phyloP scores from a whole-genome alignment of 352 stramenopile species.

The Phytopythium ostracodes region DNA sequence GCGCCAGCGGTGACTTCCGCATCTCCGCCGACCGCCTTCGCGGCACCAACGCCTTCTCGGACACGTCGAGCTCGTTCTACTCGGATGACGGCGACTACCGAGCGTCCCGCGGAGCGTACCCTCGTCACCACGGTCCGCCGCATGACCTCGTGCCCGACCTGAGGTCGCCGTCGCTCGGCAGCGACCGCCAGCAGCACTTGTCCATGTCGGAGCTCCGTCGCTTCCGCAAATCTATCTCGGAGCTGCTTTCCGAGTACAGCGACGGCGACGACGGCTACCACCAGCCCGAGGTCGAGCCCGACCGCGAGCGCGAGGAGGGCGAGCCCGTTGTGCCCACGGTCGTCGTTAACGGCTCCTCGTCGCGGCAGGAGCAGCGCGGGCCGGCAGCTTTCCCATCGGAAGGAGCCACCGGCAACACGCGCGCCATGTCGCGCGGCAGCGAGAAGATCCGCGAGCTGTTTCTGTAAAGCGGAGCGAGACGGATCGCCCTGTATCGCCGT shows the following conservation, averaged over 20 bases:
- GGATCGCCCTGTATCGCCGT: no score
- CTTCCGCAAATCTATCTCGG: conserved; percentile 46
- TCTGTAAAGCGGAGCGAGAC: conserved; percentile 11
- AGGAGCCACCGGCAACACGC: conserved; percentile 9
- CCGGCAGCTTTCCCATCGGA: conserved; percentile 16
- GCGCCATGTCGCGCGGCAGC: conserved; percentile 16
- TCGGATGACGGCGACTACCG: conserved; percentile 25
- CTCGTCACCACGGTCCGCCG: conserved; percentile 18
- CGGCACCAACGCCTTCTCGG: conserved; percentile 11
- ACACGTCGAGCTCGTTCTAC: conserved; percentile 25
- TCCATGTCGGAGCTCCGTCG: conserved; percentile 26
- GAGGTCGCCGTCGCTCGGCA: conserved; percentile 4
- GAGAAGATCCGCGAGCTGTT: conserved; percentile 31
- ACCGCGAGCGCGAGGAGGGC: conserved; percentile 14
- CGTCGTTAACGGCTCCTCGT: not conserved
- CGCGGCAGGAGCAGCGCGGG: conserved; percentile 4
- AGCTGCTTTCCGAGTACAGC: conserved; percentile 64
- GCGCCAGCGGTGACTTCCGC: not conserved
- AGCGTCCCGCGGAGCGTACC: conserved; percentile 7
- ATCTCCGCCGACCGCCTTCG: not conserved
- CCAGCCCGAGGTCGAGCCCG: conserved; percentile 32
- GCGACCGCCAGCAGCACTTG: conserved; percentile 6
- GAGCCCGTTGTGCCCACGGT: conserved; percentile 5
- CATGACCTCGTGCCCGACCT: conserved; percentile 10
- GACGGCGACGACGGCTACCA: conserved; percentile 19